These are phyloP conservation scores for Globisporangium rhizosaccharum DNA, from an alignment of 352 stramenopile genomes.

Conservation along the genomic window DNA sequence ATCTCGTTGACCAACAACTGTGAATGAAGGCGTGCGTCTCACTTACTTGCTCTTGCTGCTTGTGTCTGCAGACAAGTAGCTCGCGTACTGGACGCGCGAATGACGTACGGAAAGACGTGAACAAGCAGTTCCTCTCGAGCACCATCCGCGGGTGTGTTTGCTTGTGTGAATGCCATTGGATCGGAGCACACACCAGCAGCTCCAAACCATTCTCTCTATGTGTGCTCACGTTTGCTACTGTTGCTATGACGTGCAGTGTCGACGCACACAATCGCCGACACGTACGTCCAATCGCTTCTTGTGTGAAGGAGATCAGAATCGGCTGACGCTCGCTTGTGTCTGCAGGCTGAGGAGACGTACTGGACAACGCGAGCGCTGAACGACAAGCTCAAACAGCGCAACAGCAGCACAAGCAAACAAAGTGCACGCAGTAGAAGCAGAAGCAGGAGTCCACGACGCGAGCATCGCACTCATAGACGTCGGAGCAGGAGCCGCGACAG, in stretches of 20 bases:
- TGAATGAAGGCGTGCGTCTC: no score
- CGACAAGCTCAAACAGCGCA: slow-evolving; percentile 14
- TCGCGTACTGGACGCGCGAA: not conserved
- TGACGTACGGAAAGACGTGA: slow-evolving; percentile 40
- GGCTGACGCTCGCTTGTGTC: not conserved
- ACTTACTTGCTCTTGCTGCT: no score
- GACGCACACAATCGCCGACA: slow-evolving; percentile 59
- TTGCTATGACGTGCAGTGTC: slow-evolving; percentile 23
- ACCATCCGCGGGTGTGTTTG: slow-evolving; percentile 50
- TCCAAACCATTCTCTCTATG: not conserved
- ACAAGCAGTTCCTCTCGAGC: slow-evolving; percentile 59
- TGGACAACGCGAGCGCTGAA: slow-evolving; percentile 47
- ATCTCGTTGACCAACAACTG: no score
- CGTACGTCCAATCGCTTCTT: slow-evolving; percentile 7
- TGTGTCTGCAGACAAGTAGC: no score
- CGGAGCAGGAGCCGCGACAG: not conserved
- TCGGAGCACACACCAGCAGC: no score
- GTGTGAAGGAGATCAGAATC: not conserved
- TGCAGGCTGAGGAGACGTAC: slow-evolving; percentile 50
- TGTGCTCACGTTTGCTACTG: not conserved
- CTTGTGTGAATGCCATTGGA: no score
- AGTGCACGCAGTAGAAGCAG: slow-evolving; percentile 14
- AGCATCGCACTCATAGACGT: not conserved
- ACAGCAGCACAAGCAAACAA: slow-evolving; percentile 1
- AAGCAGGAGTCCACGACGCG: slow-evolving; percentile 15